A percentile compares a stretch with the other conserved stretches of the same genome.
Evolutionary conservation across 2,329 filamentous ascomycete genomes (phyloP).

Genomic region (Botryosphaeria dothidea): DNA sequence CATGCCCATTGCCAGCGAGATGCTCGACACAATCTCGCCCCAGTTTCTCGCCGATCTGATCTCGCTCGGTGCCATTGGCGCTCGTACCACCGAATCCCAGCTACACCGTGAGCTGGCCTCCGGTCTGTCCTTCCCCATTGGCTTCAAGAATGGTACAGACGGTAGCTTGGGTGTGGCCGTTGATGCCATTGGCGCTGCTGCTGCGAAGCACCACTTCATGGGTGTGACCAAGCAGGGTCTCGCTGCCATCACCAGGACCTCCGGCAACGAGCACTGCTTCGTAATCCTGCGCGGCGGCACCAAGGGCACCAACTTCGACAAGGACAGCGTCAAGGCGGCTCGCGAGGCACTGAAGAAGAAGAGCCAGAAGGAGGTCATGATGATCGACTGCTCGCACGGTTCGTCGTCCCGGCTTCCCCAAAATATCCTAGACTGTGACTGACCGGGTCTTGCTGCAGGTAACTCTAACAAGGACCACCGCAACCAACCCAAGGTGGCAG

Average conservation of each 20-base stretch:
- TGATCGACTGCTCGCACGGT: slow-evolving; percentile 99
- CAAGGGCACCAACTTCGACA: slow-evolving; percentile 91
- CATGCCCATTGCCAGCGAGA: slow-evolving; percentile 95
- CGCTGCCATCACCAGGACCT: slow-evolving; percentile 90
- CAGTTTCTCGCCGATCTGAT: slow-evolving; percentile 97
- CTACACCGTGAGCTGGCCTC: slow-evolving; percentile 94
- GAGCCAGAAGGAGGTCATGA: slow-evolving; percentile 83
- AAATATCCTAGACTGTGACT: neutral
- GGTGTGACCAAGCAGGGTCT: slow-evolving; percentile 97
- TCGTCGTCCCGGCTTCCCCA: slow-evolving; percentile 31
- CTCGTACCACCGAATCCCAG: slow-evolving; percentile 94
- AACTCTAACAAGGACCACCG: slow-evolving; percentile 98
- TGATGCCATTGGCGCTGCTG: slow-evolving; percentile 83
- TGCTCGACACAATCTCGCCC: slow-evolving; percentile 98
- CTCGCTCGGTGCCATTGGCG: slow-evolving; percentile 92
- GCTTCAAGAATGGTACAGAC: slow-evolving; percentile 99
- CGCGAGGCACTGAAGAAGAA: slow-evolving; percentile 80
- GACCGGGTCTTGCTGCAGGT: slow-evolving; percentile 50
- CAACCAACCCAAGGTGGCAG: slow-evolving; percentile 93
- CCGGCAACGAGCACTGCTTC: slow-evolving; percentile 95
- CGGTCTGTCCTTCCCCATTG: slow-evolving; percentile 93
- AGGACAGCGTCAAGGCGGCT: slow-evolving; percentile 74
- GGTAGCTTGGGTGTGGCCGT: slow-evolving; percentile 88
- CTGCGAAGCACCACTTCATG: slow-evolving; percentile 93
- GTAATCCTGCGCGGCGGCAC: slow-evolving; percentile 92